Percentiles rank a stretch among this genome's conserved stretches.
Evolutionary conservation across 2,329 filamentous ascomycete genomes (phyloP).

Genomic region (Claviceps sorghi): DNA sequence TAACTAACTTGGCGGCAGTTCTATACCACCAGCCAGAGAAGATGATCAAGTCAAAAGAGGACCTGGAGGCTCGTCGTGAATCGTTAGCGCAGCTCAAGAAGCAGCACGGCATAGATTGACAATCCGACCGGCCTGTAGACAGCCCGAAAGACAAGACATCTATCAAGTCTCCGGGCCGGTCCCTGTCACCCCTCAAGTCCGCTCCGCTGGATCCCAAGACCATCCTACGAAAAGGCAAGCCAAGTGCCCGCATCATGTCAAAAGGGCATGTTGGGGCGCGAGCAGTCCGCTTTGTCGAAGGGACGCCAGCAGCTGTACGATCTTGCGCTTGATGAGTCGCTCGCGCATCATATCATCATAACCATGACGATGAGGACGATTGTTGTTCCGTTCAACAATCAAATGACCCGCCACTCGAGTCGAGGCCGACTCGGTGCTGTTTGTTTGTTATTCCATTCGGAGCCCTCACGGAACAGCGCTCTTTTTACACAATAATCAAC

Average conservation of each 20-base stretch:
- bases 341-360: not conserved
- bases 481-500: not conserved
- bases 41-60: slow-evolving; percentile 73
- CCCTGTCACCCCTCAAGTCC: slow-evolving; percentile 30
- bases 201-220: slow-evolving; percentile 27
- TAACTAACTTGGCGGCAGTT: slow-evolving; percentile 23
- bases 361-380: not conserved
- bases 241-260: slow-evolving; percentile 19
- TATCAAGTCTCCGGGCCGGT: slow-evolving; percentile 47
- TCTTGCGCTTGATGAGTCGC: slow-evolving; percentile 22
- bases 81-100: slow-evolving; percentile 97
- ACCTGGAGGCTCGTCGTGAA: slow-evolving; percentile 84
- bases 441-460: not conserved
- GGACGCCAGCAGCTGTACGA: slow-evolving; percentile 21
- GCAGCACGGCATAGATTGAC: slow-evolving; percentile 98
- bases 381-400: not conserved
- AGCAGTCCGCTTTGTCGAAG: slow-evolving; percentile 28
- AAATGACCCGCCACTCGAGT: not conserved
- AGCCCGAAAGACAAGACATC: slow-evolving; percentile 27
- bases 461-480: not conserved
- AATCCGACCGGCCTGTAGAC: slow-evolving; percentile 56
- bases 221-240: slow-evolving; percentile 29
- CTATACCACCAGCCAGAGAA: slow-evolving; percentile 52
- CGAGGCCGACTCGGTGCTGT: not conserved
- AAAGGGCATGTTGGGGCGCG: slow-evolving; percentile 23